Evolutionary conservation across 2,329 filamentous ascomycete species (phyloP).

Genomic region (Diaporthe sp.): DNA sequence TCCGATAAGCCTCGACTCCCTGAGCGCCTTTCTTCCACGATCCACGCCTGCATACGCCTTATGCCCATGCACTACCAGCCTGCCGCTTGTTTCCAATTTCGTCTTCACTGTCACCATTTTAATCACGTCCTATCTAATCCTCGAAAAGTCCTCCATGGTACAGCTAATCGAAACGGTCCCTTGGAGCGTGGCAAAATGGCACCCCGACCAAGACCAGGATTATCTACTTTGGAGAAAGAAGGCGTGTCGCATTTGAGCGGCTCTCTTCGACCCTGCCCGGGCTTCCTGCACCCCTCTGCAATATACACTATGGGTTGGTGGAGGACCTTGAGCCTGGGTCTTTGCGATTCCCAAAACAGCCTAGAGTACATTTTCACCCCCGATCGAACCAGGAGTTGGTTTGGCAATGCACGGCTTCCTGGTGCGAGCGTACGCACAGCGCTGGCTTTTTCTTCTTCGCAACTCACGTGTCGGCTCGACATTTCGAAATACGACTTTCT

Average conservation of each 20-base stretch:
- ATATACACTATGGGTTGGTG: conserved; percentile 34
- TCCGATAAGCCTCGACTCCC: conserved; percentile 76
- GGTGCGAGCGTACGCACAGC: conserved; percentile 38
- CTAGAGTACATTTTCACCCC: conserved; percentile 36
- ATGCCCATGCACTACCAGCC: conserved; percentile 72
- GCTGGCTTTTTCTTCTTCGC: conserved; percentile 41
- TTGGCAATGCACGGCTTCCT: conserved; percentile 36
- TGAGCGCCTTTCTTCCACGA: conserved; percentile 53
- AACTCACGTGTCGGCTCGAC: conserved; percentile 39
- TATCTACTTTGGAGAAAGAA: conserved; percentile 25
- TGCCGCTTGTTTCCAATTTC: conserved; percentile 63
- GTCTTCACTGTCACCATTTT: conserved; percentile 58
- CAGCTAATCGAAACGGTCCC: conserved; percentile 42
- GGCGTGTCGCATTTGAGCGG: conserved; percentile 17
- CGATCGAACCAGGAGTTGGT: conserved; percentile 35
- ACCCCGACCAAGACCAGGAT: conserved; percentile 36
- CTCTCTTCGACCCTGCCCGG: conserved; percentile 20
- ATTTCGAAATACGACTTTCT: conserved; percentile 42
- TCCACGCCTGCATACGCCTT: conserved; percentile 70
- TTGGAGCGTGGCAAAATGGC: conserved; percentile 40
- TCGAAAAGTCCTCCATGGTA: conserved; percentile 42
- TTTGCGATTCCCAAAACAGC: conserved; percentile 32
- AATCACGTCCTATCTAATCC: conserved; percentile 61
- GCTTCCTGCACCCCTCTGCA: conserved; percentile 24
- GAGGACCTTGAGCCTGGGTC: conserved; percentile 18